Evolutionary conservation across 2,329 filamentous ascomycete genomes (phyloP), one percentile per base, ranked within the genome.

Genomic region (Clonostachys rosea): DNA sequence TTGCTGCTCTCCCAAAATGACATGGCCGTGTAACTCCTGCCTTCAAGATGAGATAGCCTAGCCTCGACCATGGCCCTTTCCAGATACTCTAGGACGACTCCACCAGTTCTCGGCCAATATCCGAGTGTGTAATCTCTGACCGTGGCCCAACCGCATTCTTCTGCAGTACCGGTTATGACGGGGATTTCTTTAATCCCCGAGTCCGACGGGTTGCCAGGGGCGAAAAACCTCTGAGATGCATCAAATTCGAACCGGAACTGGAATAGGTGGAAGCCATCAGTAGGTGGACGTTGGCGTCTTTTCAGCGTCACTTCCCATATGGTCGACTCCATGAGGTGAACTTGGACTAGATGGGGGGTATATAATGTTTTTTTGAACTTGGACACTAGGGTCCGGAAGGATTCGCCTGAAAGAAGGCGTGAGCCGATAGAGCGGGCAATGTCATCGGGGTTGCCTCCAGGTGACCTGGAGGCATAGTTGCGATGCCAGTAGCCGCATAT

Each of bases 251-350:
- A 67, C 39, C 60, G 61, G 49, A 68, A 65, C 45, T 67, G 64
- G 10, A 64, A 47, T 6, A 63, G 53, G 20, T 66, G 62, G 24
- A 63, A 68, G 1, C 65, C 65, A 40, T 68, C 65, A 0, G 46
- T 6, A 0, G 64, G 65, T 2, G 64, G 64, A 14, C 54, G 57
- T n/a, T 49, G 57, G 2, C 58, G 57, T 33, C 58, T 54, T 24
- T 55, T 66, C n/a, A 61, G 40, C 5, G 66, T 52, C 8, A 67
- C 59, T 42, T 64, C 59, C 65, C 64, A 68, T 1, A 67, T 52
- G 9, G 65, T 60, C 3, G 65, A 66, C 46, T 67, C 65, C 52
- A 63, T 59, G n/a, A 66, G 49, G 44, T 68, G 64, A 50, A 67
- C 60, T 46, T 67, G 65, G 11, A 68, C 61, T 44, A 59, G 59